Base-by-base conservation (phyloP, 2,329 filamentous ascomycete species). In the Trichophyton benhamiae region DNA sequence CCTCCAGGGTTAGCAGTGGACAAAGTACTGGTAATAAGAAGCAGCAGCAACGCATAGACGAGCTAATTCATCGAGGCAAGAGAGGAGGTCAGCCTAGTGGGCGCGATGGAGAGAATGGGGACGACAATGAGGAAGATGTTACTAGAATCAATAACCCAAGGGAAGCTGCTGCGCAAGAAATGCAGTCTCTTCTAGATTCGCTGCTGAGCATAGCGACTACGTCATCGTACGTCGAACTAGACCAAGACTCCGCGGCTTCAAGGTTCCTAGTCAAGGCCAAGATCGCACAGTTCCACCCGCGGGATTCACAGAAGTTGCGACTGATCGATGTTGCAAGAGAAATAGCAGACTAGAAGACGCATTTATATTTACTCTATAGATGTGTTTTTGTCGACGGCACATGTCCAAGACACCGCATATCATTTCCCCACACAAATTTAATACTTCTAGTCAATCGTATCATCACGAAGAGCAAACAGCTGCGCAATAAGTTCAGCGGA, bases 401-500 rank as follows among this genome's bases (percentile, higher is more conserved):
- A 25, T 13, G n/a, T 49, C 11, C 27, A 30, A 30, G 27, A 27
- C 3, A 3, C 46, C 17, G n/a, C 17, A 3, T 22, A 5, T 15
- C 11, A 13, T 52, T 9, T 13, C 22, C 20, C 22, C 5, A 38
- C 13, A 5, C 9, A 22, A 52, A 27, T 15, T 22, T 27, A 13
- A 49, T 22, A 13, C 9, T 25, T 60, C 64, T 72, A 85, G 68
- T 86, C 83, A 59, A 84, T 77, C 17, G 79, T 78, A 71, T 86
- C 83, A 65, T 96, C 90, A 66, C 90, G 82, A 70, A 96, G 72
- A 59, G 80, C 83, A 71, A 95, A 94, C 2, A 96, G 77, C 67
- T 87, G 82, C 67, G 82, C 83, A 68, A 96, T 77, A 17, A 96
- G 83, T 66, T 95, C 88, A 30, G 89, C 87, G 3, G 86, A 79